Evolutionary conservation across 2,329 filamentous ascomycete genomes (phyloP), one percentile per base, ranked within the genome.

Genomic region (Stachybotrys chartarum): DNA sequence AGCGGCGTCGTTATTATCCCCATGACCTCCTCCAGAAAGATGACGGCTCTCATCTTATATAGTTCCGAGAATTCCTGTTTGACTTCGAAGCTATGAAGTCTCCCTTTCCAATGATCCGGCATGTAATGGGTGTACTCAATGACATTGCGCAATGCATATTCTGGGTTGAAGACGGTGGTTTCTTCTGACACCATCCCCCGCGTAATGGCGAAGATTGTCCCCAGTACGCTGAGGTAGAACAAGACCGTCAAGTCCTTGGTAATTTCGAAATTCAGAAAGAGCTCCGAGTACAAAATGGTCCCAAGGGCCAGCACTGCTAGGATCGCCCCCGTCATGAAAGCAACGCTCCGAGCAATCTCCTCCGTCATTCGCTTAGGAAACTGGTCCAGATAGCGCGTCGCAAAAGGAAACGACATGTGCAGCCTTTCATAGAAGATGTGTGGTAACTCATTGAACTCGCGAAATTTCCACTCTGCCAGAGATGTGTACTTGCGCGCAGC

Each of bases 281-380:
- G 78, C 64, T 99, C 93, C 0, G 91, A 89, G 64, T 97, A 93
- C 30, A 94, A 78, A n/a, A 97, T 73, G 0, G 93, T 91, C 3
- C 89, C 87, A 17, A 95, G 77, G 5, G 89, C 88, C 32, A 99
- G 79, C 5, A 99, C 88, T 3, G 91, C 91, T 5, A 90, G 87
- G 42, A 97, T 79, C 0, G 93, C 90, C 7, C 94, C 92, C 8
- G 90, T 83, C 58, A 97, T 81, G 64, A 99, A 97, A 1, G 91
- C 86, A 32, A 97, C 80, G 51, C 95, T 96, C 46, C 88, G 83
- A 11, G 89, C 89, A 42, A 93, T 69, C 63, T 96, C 91, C 58
- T 94, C 88, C 0, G 87, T 94, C 72, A 97, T 96, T 67, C 92
- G 86, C 69, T 97, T 97, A 0, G 94, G 94, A 58, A 99, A 99